Conservation (phyloP, 139 green algal species). For the Micractinium sp. region DNA sequence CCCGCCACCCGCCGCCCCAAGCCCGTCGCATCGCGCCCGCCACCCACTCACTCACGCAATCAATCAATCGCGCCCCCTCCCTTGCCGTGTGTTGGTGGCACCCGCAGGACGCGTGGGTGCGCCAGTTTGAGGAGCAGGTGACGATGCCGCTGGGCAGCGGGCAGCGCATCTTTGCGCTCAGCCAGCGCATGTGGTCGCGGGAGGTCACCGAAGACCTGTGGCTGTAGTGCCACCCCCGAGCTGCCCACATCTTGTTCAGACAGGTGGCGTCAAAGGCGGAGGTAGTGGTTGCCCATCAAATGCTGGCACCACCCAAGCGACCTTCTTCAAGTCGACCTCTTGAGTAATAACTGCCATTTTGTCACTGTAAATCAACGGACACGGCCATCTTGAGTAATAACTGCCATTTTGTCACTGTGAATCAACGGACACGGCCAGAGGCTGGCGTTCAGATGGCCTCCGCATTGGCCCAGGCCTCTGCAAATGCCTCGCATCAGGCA, state of each 20-base stretch:
- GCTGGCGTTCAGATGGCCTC: neutral
- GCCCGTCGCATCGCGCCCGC: too few relatives aligned
- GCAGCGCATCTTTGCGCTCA: neutral
- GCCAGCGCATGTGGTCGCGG: neutral
- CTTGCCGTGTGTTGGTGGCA: too few relatives aligned
- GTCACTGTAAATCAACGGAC: too few relatives aligned
- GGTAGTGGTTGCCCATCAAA: too few relatives aligned
- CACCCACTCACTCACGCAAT: too few relatives aligned
- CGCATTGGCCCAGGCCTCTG: neutral
- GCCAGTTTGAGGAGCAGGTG: slow-evolving; percentile 23
- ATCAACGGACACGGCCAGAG: too few relatives aligned
- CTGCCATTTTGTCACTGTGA: neutral
- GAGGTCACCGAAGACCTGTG: slow-evolving; percentile 14
- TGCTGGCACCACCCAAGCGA: too few relatives aligned
- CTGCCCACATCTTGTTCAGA: neutral
- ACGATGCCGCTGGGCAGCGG: neutral
- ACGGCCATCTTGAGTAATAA: neutral
- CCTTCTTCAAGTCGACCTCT: too few relatives aligned
- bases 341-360: too few relatives aligned
- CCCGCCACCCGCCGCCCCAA: too few relatives aligned
- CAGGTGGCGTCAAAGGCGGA: too few relatives aligned
- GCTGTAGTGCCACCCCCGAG: neutral
- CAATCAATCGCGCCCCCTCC: too few relatives aligned
- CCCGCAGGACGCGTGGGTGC: slow-evolving; percentile 19
- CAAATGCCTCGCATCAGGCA: neutral